A percentile compares a stretch with the other conserved stretches of the same genome.
phyloP scores from a whole-genome alignment of 306 rosid species.

The Castanopsis chinensis region DNA sequence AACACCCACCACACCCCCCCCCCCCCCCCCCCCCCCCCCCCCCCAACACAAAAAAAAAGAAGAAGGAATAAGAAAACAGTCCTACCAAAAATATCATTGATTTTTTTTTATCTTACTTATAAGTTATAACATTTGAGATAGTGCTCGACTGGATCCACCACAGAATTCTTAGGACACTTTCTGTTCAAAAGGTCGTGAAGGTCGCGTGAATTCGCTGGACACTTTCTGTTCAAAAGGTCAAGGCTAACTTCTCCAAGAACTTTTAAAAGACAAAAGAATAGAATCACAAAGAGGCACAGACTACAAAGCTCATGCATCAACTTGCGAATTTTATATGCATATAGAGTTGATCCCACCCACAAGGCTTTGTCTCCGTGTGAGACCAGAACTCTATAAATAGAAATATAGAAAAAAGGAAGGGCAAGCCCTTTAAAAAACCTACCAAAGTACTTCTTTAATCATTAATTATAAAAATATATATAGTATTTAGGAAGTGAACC shows the following conservation, averaged over 20 bases:
- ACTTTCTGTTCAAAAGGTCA: not conserved
- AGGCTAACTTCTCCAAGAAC: not conserved
- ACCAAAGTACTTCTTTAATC: not conserved
- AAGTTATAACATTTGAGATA: too few species aligned
- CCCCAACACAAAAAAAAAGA: too few species aligned
- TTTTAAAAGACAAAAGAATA: too few species aligned
- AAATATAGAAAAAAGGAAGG: not conserved
- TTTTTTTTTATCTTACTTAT: too few species aligned
- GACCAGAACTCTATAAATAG: not conserved
- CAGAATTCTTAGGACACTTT: too few species aligned
- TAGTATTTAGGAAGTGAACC: not conserved
- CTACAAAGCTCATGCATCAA: conserved; percentile 23
- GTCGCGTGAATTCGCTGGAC: not conserved
- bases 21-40: too few species aligned
- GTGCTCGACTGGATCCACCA: too few species aligned
- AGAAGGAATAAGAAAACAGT: too few species aligned
- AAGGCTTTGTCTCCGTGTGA: conserved; percentile 17
- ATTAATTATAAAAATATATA: not conserved
- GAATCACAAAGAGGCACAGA: too few species aligned
- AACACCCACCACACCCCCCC: too few species aligned
- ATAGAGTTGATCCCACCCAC: not conserved
- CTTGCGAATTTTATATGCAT: conserved; percentile 2
- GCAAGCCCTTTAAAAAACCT: conserved; percentile 10
- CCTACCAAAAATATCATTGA: too few species aligned
- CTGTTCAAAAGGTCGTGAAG: too few species aligned